phyloP scores from a whole-genome alignment of 2,329 filamentous ascomycete genomes.

The Ceratocystiopsis brevicomis region DNA sequence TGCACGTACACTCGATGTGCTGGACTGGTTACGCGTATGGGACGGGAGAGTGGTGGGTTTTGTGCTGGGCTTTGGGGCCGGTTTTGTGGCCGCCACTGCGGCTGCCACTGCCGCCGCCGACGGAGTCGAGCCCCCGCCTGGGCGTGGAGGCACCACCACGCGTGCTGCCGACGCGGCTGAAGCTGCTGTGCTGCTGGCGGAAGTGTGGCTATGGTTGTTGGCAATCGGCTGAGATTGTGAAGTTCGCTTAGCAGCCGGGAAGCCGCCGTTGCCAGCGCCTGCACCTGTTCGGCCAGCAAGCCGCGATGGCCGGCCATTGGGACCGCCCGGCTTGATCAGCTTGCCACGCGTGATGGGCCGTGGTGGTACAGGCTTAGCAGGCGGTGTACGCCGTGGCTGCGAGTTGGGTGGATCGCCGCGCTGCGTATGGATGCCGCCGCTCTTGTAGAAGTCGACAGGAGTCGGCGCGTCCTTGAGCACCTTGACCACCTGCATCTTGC shows the following conservation, averaged over 20 bases:
- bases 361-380: constrained; percentile 66
- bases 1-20: constrained; percentile 24
- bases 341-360: constrained; percentile 88
- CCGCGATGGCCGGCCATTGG: constrained; percentile 61
- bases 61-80: no score
- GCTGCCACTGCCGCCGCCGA: constrained; percentile 14
- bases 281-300: constrained; percentile 22
- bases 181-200: neutral
- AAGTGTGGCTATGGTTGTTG: neutral
- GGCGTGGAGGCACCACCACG: constrained; percentile 13
- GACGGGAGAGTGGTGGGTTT: constrained; percentile 25
- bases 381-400: constrained; percentile 66
- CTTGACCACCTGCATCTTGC: constrained; percentile 78
- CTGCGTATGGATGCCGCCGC: constrained; percentile 70
- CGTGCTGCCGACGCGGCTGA: constrained; percentile 4
- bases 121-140: constrained; percentile 6
- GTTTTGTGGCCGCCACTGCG: constrained; percentile 26
- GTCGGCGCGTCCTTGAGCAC: constrained; percentile 70
- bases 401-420: constrained; percentile 71
- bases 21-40: constrained; percentile 37
- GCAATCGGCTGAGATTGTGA: neutral
- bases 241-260: constrained; percentile 1
- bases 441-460: constrained; percentile 78
- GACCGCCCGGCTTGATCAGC: constrained; percentile 78
- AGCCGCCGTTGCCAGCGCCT: constrained; percentile 5